Base-by-base conservation (phyloP, 2,329 filamentous ascomycete species). In the Rasamsonia emersonii region DNA sequence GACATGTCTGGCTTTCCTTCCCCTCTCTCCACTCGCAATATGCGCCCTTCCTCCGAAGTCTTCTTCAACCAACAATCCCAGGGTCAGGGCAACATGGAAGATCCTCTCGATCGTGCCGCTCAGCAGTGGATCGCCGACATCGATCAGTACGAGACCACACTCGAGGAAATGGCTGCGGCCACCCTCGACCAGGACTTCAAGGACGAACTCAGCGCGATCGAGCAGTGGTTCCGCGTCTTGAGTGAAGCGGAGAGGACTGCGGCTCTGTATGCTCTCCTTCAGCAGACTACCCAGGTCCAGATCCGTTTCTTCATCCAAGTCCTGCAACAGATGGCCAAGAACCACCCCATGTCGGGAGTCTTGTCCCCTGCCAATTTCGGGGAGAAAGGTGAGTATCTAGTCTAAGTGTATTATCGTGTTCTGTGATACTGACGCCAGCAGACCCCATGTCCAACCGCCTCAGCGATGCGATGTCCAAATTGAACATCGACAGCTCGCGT, bases 101-200 rank as follows among this genome's bases (percentile, higher is more conserved):
- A 96, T 60, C 77, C 82, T 7, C 79, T 91, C 58, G 91, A 96
- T 58, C 89, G 88, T 62, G 83, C 89, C 43, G 86, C 89, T 30
- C 88, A 95, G 66, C 88, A 98, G 62, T 98, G 91, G 91, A 89
- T 98, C 50, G 86, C 89, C 35, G 91, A 98, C 52, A 96, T 98
- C 47, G 91, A 98, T 57, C 89, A 96, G 60, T 95, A 95, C 53
- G 91, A 98, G 69, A 93, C 80, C n/a, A 98, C 91, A 1, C 64
- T 98, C 51, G 91, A 96, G 62, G 91, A 98, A 59, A 98, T 98
- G 91, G 91, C 91, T 25, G 88, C 89, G 18, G 91, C 91, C 17
- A 96, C 91, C n/a, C 70, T 96, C 33, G 91, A 98, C 56, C 91
- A 98, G 67, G 91, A 98, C 56, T 98, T 98, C 71, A 98, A 98